Evolutionary conservation across 495 filamentous ascomycete genomes (phyloP).

Genomic region (Amphirosellinia nigrospora): DNA sequence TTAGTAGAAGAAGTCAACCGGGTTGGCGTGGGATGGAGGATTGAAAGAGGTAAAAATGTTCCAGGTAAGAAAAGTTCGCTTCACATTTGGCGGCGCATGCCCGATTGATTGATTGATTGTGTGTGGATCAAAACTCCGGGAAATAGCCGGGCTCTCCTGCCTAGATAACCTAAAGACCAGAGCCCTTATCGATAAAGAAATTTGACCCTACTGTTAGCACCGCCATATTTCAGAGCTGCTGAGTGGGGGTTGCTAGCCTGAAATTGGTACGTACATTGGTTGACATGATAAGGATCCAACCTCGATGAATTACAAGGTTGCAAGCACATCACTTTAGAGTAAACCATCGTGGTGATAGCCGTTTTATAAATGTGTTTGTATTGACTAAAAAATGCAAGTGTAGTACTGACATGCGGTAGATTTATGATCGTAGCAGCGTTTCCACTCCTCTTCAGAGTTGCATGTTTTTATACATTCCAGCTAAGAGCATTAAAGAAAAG

Average conservation of each 20-base stretch:
- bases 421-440: not conserved
- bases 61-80: constrained; percentile 31
- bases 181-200: constrained; percentile 28
- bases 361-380: not conserved
- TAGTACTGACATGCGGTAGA: not conserved
- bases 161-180: not conserved
- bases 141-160: constrained; percentile 34
- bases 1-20: constrained; percentile 43
- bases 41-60: constrained; percentile 36
- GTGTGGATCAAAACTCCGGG: constrained; percentile 36
- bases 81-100: constrained; percentile 30
- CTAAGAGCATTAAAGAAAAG: constrained; percentile 17
- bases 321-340: not conserved
- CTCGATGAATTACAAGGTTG: not conserved
- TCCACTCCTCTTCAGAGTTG: not conserved
- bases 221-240: too few relatives aligned
- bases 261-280: too few relatives aligned
- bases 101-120: constrained; percentile 27
- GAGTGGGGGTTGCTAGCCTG: too few relatives aligned
- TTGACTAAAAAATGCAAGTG: constrained; percentile 1
- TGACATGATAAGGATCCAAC: too few relatives aligned
- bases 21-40: constrained; percentile 31
- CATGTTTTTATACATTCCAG: constrained; percentile 26
- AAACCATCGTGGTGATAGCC: not conserved
- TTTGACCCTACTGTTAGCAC: not conserved